Evolutionary conservation across 2,329 filamentous ascomycete species (phyloP).

Genomic region (Amauroascus niger): DNA sequence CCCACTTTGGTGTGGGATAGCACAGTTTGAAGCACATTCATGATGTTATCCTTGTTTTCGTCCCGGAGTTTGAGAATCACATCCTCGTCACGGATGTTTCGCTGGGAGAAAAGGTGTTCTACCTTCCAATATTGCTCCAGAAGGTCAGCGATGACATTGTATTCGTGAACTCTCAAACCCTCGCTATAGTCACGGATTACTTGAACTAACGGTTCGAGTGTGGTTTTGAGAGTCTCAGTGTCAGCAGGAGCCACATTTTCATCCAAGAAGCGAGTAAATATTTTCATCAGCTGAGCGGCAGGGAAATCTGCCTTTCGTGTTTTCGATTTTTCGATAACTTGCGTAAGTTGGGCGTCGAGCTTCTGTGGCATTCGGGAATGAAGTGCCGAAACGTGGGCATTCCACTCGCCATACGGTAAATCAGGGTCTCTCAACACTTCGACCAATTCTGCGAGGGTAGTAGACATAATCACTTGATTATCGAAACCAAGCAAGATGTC

Average conservation of each 20-base stretch:
- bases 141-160: slow-evolving; percentile 67
- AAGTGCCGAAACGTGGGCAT: slow-evolving; percentile 88
- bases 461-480: slow-evolving; percentile 91
- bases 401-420: slow-evolving; percentile 93
- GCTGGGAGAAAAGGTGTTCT: slow-evolving; percentile 78
- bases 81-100: slow-evolving; percentile 79
- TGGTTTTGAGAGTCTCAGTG: slow-evolving; percentile 60
- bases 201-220: slow-evolving; percentile 63
- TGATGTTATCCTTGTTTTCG: slow-evolving; percentile 86
- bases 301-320: slow-evolving; percentile 78
- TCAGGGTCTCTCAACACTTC: slow-evolving; percentile 81
- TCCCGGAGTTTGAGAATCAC: slow-evolving; percentile 90
- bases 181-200: slow-evolving; percentile 75
- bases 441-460: slow-evolving; percentile 79
- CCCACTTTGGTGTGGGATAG: slow-evolving; percentile 88
- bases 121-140: slow-evolving; percentile 72
- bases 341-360: slow-evolving; percentile 69
- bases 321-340: slow-evolving; percentile 76
- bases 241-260: slow-evolving; percentile 69
- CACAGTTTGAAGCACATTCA: slow-evolving; percentile 75
- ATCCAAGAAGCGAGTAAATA: slow-evolving; percentile 77
- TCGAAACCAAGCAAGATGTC: slow-evolving; percentile 92
- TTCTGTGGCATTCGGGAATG: slow-evolving; percentile 95
- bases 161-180: slow-evolving; percentile 83
- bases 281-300: slow-evolving; percentile 74